Percentiles rank a stretch among this genome's conserved stretches.
Evolutionary conservation across 441 rosid genomes (phyloP).

Genomic region (California macrophylla): DNA sequence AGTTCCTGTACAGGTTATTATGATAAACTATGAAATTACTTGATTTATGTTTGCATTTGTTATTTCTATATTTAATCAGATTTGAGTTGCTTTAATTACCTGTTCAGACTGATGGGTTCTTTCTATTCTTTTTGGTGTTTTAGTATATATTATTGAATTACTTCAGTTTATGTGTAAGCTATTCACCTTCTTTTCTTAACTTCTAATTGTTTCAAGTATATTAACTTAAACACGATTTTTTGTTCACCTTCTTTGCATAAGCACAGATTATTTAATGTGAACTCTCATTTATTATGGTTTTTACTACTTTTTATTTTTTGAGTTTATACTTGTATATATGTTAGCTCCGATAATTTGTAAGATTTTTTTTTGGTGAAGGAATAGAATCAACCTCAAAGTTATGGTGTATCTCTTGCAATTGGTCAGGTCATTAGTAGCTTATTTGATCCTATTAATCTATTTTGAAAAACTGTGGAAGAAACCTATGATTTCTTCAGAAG

Average conservation of each 20-base stretch:
- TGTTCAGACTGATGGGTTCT: neutral
- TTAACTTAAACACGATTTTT: neutral
- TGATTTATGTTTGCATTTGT: neutral
- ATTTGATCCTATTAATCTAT: neutral
- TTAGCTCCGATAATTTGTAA: neutral
- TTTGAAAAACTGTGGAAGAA: neutral
- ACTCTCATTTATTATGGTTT: neutral
- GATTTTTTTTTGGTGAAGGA: neutral
- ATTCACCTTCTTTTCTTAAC: neutral
- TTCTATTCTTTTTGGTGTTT: neutral
- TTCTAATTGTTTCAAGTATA: neutral
- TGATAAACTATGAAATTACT: conserved; percentile 4
- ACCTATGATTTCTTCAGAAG: neutral
- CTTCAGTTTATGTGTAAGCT: neutral
- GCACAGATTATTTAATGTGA: neutral
- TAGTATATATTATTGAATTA: neutral
- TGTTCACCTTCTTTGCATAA: neutral
- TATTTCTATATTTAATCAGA: neutral
- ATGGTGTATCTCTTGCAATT: neutral
- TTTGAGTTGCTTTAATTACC: neutral
- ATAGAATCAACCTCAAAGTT: neutral
- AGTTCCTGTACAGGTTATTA: conserved; percentile 86
- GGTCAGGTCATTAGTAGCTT: neutral
- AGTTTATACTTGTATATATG: neutral
- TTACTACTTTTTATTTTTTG: neutral